A percentile compares a stretch with the other conserved stretches of the same genome.
These are phyloP conservation scores for Ramalina intermedia DNA, from an alignment of 495 filamentous ascomycete genomes.

Conservation along the genomic window DNA sequence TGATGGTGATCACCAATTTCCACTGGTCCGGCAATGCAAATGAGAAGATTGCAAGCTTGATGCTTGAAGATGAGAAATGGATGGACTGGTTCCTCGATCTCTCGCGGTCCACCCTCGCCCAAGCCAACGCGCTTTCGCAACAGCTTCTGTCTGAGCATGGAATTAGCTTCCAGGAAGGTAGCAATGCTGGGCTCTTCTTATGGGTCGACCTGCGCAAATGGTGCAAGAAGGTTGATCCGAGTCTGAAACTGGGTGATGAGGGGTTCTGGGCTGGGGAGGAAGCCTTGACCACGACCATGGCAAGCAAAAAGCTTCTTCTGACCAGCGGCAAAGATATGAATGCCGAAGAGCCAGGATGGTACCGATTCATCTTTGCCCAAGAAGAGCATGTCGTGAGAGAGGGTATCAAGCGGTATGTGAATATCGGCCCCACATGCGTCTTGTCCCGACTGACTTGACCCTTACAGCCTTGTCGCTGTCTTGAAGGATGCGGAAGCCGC, in stretches of 20 bases:
- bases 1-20: slow-evolving; percentile 27
- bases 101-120: slow-evolving; percentile 24
- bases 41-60: slow-evolving; percentile 27
- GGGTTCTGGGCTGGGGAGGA: slow-evolving; percentile 17
- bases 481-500: neutral
- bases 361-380: slow-evolving; percentile 37
- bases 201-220: slow-evolving; percentile 40
- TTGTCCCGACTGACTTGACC: neutral
- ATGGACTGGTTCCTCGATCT: slow-evolving; percentile 29
- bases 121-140: slow-evolving; percentile 23
- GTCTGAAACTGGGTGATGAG: slow-evolving; percentile 16
- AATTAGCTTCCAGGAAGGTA: slow-evolving; percentile 17
- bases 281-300: slow-evolving; percentile 21
- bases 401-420: slow-evolving; percentile 29
- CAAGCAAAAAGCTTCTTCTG: slow-evolving; percentile 30
- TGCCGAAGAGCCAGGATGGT: slow-evolving; percentile 35
- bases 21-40: slow-evolving; percentile 29
- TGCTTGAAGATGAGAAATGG: slow-evolving; percentile 35
- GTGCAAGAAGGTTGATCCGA: slow-evolving; percentile 13
- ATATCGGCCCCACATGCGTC: neutral
- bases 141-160: slow-evolving; percentile 19
- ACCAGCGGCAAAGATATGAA: slow-evolving; percentile 27
- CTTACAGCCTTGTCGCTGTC: neutral
- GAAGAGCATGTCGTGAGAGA: slow-evolving; percentile 22
- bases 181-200: slow-evolving; percentile 44